Base-by-base conservation (phyloP, 192 early-diverging fungal genomes). In the Rhizophagus prolifer region DNA sequence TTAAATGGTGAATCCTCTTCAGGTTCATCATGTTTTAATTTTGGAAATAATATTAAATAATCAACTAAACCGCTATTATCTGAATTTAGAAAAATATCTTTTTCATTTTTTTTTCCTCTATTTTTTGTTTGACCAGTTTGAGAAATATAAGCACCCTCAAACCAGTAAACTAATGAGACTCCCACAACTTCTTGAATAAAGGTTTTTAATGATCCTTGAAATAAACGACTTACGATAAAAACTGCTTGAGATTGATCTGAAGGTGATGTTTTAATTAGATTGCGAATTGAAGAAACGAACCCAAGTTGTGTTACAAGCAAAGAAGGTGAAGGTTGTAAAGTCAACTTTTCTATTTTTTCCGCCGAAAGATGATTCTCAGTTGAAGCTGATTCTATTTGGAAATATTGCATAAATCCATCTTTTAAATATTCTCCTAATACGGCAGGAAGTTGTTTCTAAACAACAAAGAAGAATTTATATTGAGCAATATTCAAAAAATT, bases 211-310 rank as follows among this genome's bases (percentile, higher is more conserved):
- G 36, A 38, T 38, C 36, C 36, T 38, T 38, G 9, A 30, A 16
- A 74, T 59, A 59, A 31, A 7, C 41, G 73, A 31, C 60, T 6
- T n/a, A 74, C 46, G 12, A 64, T 74, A 34, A 44, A 74, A 19
- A 21, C 14, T 44, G 73, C 47, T 30, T 64, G 23, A 9, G 73
- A 46, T 59, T 62, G 30, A 63, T 74, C 73, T n/a, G 21, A 26
- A 26, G 50, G 14, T 23, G 2, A 6, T 19, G 34, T 23, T 63
- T 59, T 60, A 16, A 14, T 21, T 26, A 74, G 31, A 30, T 74
- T 74, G 7, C 5, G 36, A 38, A 38, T 38, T 38, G 36, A 38
- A 6, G 36, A 38, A 38, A 38, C 36, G 8, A 38, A 38, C 7
- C 36, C 36, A 38, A 38, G 36, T 38, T 38, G 36, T 38, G 36